Base-by-base conservation (phyloP, 2,329 filamentous ascomycete species). In the Monosporascus cannonballus region DNA sequence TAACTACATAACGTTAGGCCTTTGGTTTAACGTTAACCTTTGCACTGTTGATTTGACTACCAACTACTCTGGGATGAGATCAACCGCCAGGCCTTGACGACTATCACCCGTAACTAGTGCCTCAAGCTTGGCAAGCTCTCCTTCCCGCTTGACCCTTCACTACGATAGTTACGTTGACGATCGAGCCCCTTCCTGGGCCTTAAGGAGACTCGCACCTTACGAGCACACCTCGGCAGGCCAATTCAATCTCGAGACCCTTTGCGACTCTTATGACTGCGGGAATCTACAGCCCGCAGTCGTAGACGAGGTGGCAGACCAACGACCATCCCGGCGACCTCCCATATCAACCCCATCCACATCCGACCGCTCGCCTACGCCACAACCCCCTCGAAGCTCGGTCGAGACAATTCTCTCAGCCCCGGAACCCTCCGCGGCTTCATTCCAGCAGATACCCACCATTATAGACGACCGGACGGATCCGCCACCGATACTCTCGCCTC, bases 231-330 rank as follows among this genome's bases (percentile, higher is more conserved):
- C 30, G 30, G 30, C 30, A 11, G 11, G 4, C 30, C 30, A 34
- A 34, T 11, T 34, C 11, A 5, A 34, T 14, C 30, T 34, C 30
- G 11, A 34, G 30, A 34, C 11, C 11, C 30, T 34, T 34, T 34
- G 9, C 11, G 30, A 34, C 30, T 42, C 59, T 57, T 48, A 45
- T 61, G 54, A 61, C 62, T 66, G 72, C 70, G 71, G 75, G 71
- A 71, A 58, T 63, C 61, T 52, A 56, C 56, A 61, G 55, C 73
- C 78, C 76, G 73, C 74, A 73, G 63, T 62, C 71, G 64, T 57
- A 58, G 48, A 46, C 84, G 85, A 84, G 79, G 86, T 89, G 86
- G 86, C 86, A 80, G 80, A 87, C 82, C 80, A 83, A 76, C 76
- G 67, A 69, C 75, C 38, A 20, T n/a, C 80, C 72, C 75, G 73